Evolutionary conservation across 805 yeast genomes (phyloP), one percentile per base, ranked within the genome.

Genomic region (Candida loeiensis): DNA sequence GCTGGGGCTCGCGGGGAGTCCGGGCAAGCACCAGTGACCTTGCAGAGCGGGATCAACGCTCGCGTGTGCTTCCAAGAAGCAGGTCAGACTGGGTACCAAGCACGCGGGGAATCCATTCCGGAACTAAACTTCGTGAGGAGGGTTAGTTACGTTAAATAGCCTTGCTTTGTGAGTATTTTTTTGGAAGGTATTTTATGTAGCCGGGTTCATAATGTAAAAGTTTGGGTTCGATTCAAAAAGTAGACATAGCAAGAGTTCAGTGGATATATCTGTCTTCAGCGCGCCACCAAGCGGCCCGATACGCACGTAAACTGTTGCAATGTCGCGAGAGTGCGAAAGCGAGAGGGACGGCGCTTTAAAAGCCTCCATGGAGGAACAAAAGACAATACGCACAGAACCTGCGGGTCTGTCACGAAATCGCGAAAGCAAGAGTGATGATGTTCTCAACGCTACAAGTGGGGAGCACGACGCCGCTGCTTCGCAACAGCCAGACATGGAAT

Each of bases 121-220:
- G 5, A 11, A 15, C 31, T 15, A 27, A 27, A 27, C 31, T 13
- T 27, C 4, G 13, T 13, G 31, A 14, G 4, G 17, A 13, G 14
- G 14, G 5, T 6, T 4, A 15, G n/a, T 13, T 16, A 13, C 31
- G 27, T 6, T 11, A 25, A 14, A 5, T 11, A 6, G 12, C 6
- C 13, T n/a, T 25, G 7, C 18, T 30, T 16, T 30, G 33, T 13
- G 33, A 12, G 5, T 30, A 30, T 30, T 30, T 30, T 30, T 8
- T 16, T 6, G 13, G 4, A 13, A 30, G 8, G 17, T 30, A 11
- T 27, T 14, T 30, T 30, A 7, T 17, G 6, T 9, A 30, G 21
- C 4, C 17, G 21, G 33, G 33, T 30, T 30, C 33, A 20, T 30
- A 30, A 30, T 17, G 4, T 30, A 11, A 21, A 30, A 30, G 33